Base-by-base conservation (phyloP, 306 rosid genomes). In the Cucumis melo region DNA sequence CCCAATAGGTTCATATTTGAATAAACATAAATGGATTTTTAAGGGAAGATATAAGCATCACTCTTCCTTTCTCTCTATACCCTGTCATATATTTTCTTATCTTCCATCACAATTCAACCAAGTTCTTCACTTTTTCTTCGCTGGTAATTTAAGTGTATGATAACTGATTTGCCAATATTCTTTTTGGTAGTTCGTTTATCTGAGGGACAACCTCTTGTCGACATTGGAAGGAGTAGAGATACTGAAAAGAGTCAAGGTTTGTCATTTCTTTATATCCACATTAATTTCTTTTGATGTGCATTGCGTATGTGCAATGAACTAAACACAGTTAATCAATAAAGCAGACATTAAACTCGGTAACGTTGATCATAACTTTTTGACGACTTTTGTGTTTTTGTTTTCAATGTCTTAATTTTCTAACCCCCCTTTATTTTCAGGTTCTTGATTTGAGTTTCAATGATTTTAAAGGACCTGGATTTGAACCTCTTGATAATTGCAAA, bases 391-490 rank as follows among this genome's bases (percentile, higher is more conserved):
- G 32, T 42, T 42, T 59, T 1, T 1, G 39, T 57, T 76, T 13
- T 17, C 5, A 6, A n/a, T 66, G 76, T 78, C 41, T 38, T 14
- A 54, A 56, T 58, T 7, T 56, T 61, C 57, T 72, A 23, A 80
- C 44, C 76, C 68, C 84, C 41, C 50, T 55, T 64, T 68, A 86
- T 64, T 38, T 64, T 70, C 86, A 94, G 99, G 99, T 95, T 90
- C 98, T 95, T 75, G 98, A 95, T 86, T 86, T 95, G 87, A 95
- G 99, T 85, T 95, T 95, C 84, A 95, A 95, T 84, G 96, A 90
- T 75, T 95, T 95, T 85, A 92, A 92, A 83, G 99, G 98, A 58
- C 99, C 98, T 76, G 99, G 96, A 79, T 95, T 95, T 85, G 99
- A 95, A 81, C 99, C 99, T 81, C 97, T 95, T 67, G 96, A 90